Base-by-base conservation (phyloP, 1,284 basidiomycete species). In the Cutaneotrichosporon sp. region DNA sequence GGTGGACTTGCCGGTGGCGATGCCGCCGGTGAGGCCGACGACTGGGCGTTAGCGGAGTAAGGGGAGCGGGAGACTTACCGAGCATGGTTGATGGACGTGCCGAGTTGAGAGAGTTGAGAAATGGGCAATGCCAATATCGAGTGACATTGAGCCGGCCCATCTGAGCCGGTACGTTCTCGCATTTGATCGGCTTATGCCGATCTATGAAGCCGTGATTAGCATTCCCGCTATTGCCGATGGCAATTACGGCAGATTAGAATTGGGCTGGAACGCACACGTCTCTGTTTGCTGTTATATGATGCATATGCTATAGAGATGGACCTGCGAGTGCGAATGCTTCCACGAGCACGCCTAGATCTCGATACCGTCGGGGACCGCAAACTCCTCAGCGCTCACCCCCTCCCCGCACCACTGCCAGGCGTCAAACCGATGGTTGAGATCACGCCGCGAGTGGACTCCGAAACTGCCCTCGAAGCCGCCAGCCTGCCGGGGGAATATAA, bases 11-110 rank as follows among this genome's bases (percentile, higher is more conserved):
- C 74, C 73, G 0, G 93, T 94, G 29, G 91, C 90, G 57, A 98
- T 97, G 2, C 94, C 91, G 20, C 96, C 96, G 14, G 94, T 97
- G 34, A 98, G 82, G 41, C 94, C 94, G 58, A 97, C 83, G 57
- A 97, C 92, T 46, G 52, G 16, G 44, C n/a, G 48, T 49, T 33
- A 48, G 46, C 9, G n/a, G n/a, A n/a, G n/a, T n/a, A 5, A 16
- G 25, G 20, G 11, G 12, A 8, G 3, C 4, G 26, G 14, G 1
- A 10, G 19, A 19, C 38, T 5, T 44, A 50, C 48, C 48, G 41
- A 50, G 48, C 48, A 50, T 50, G 20, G 5, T 43, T 22, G 22
- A 27, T 10, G 6, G 14, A 25, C 8, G n/a, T 19, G 11, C 17
- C 8, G n/a, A 8, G 34, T 17, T 5, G n/a, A 37, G 34, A 33